A percentile compares a stretch with the other conserved stretches of the same genome.
These are phyloP conservation scores for Gossypium davidsonii DNA, from an alignment of 441 rosid species.

Conservation along the genomic window DNA sequence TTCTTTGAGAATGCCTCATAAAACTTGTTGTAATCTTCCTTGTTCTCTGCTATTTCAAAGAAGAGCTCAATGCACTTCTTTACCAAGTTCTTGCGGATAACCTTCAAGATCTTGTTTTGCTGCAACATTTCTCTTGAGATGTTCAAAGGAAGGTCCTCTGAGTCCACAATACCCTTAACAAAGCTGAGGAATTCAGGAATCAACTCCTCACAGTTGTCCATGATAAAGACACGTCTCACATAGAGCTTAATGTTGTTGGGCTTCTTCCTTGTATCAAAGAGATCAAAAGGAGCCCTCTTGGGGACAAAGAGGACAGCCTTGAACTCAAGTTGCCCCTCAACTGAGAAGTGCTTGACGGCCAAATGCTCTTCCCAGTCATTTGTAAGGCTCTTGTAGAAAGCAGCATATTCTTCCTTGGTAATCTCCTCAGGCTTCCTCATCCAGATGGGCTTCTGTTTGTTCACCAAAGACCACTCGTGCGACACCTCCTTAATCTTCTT, in stretches of 20 bases:
- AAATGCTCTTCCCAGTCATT: conserved; percentile 76
- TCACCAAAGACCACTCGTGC: conserved; percentile 56
- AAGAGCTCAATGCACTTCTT: conserved; percentile 69
- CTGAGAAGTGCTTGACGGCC: conserved; percentile 65
- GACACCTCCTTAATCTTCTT: conserved; percentile 74
- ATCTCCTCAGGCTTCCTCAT: conserved; percentile 74
- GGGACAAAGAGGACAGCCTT: conserved; percentile 63
- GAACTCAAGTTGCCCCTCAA: conserved; percentile 69
- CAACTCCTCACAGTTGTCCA: conserved; percentile 73
- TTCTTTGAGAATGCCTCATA: conserved; percentile 70
- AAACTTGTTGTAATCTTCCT: conserved; percentile 69
- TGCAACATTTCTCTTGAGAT: conserved; percentile 59
- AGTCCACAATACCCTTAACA: conserved; percentile 64
- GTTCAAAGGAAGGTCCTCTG: conserved; percentile 67
- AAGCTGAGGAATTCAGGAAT: conserved; percentile 63
- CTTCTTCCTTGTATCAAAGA: conserved; percentile 66
- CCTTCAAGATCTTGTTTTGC: conserved; percentile 73
- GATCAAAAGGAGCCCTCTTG: conserved; percentile 57
- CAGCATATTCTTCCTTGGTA: conserved; percentile 60
- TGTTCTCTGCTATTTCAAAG: conserved; percentile 70
- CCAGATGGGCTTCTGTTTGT: conserved; percentile 77
- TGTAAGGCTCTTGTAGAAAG: conserved; percentile 69
- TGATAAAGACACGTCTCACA: conserved; percentile 69
- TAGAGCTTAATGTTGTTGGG: conserved; percentile 69
- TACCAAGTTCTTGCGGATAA: conserved; percentile 65